Base-by-base conservation (phyloP, 2,329 filamentous ascomycete species). In the Phoma sp. region DNA sequence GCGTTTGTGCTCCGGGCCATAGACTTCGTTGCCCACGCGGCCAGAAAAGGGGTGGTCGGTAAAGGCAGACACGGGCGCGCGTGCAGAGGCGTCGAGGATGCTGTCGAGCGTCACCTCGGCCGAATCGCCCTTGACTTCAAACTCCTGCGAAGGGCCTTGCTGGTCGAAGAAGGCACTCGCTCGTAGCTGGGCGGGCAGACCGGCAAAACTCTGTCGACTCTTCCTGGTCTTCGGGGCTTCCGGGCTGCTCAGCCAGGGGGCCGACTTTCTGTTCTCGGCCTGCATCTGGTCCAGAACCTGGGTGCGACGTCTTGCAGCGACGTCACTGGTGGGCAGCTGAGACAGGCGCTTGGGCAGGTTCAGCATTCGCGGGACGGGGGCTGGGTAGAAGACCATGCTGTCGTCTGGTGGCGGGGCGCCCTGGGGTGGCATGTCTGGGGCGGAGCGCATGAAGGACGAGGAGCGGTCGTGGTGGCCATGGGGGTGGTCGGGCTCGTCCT, bases 311-410 rank as follows among this genome's bases (percentile, higher is more conserved):
- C 87, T 84, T 50, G 92, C 88, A 49, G 87, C 83, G 5, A 87
- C 82, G 9, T 81, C 77, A 2, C 84, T 77, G 47, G 88, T 84
- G 7, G 89, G 86, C 46, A 87, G 83, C 65, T 88, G 90, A 1
- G 93, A 96, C 43, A 98, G 78, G 65, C 92, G 90, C 37, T 92
- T 92, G 1, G 95, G 95, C 11, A 99, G 79, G 66, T 96, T 98
- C 52, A 99, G 83, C 87, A 96, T 93, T 58, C 90, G 88, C 3
- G 95, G 95, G 2, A 99, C 95, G 1, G 92, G 93, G 3, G 95
- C 95, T 12, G 95, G 95, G 73, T 99, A 99, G 76, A 89, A 98
- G 9, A 96, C 86, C 91, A 98, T 96, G 64, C 87, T 81, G 61
- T 93, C 86, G 4, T 86, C 88, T 1, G 88, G 88, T 21, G 82